Evolutionary conservation across 129 eudicot species (phyloP), one percentile per base, ranked within the genome.

Genomic region (Flaveria sonorensis): DNA sequence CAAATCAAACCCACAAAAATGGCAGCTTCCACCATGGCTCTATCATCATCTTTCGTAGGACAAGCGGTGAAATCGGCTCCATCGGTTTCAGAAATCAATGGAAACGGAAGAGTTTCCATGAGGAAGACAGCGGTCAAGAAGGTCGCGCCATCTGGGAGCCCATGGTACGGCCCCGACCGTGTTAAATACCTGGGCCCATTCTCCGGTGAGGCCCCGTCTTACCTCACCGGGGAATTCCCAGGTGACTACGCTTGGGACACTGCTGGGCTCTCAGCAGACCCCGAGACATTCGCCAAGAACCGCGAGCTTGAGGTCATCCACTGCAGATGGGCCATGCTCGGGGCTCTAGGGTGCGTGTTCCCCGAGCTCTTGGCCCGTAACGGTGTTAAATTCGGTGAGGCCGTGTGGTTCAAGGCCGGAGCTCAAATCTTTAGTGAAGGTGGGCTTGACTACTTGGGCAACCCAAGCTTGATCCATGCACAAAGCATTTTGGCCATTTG

Each of bases 311-410:
- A 81, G 67, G 85, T 81, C 24, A 81, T 81, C 82, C 85, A 82
- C 70, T 61, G 57, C 69, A 74, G 90, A 50, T 86, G 90, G 90
- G 90, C 90, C 82, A 86, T 86, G 90, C 88, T 86, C 14, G 90
- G 85, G 1, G 85, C 85, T 23, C 81, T 81, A 10, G 85, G 85
- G 40, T 81, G 85, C 56, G 85, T 81, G 1, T 81, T 81, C 85
- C 85, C 85, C 0, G 85, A 81, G 81, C 81, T 81, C 47, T 62
- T 81, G 73, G 77, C 85, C 10, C 85, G 85, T 62, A 81, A 81
- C 51, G 85, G 85, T 1, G 85, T 81, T 2, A 81, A 81, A 60
- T 81, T 81, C 30, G 85, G 85, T 3, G 85, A 81, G 72, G 85
- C 85, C 2, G 81, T 81, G 0, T 81, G 85, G 85, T 81, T 81